Conservation (phyloP, 1,284 basidiomycete genomes). For the Grifola frondosa region DNA sequence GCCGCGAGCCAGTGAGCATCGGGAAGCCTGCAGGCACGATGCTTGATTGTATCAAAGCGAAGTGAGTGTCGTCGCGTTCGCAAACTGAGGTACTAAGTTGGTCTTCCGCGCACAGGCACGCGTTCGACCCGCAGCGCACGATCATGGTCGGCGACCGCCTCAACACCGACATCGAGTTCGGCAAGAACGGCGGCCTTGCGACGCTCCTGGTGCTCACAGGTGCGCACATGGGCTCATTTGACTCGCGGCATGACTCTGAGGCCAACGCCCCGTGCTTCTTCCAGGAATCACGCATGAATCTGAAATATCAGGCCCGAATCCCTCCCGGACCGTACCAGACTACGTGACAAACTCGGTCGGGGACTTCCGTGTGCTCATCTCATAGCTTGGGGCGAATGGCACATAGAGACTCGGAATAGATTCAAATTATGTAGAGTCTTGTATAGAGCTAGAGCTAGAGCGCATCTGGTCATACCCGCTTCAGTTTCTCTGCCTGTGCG, state of each 20-base stretch:
- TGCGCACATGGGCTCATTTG: slow-evolving; percentile 25
- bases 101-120: slow-evolving; percentile 53
- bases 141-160: slow-evolving; percentile 97
- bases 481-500: slow-evolving; percentile 2
- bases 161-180: slow-evolving; percentile 94
- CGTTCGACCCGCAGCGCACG: slow-evolving; percentile 82
- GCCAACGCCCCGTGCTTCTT: neutral
- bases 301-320: slow-evolving; percentile 70
- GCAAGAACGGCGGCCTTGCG: slow-evolving; percentile 79
- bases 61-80: slow-evolving; percentile 52
- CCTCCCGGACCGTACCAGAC: slow-evolving; percentile 74
- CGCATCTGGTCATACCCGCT: too few species aligned
- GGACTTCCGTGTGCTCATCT: slow-evolving; percentile 51
- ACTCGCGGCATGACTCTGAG: neutral
- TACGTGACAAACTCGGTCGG: slow-evolving; percentile 80
- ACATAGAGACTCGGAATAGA: neutral
- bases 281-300: slow-evolving; percentile 72
- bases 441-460: slow-evolving; percentile 6
- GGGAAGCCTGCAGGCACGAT: slow-evolving; percentile 93
- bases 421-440: slow-evolving; percentile 5
- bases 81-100: neutral
- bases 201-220: slow-evolving; percentile 96
- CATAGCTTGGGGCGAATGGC: slow-evolving; percentile 7
- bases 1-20: slow-evolving; percentile 73
- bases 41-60: slow-evolving; percentile 95